Conservation (phyloP, 1,284 basidiomycete species). For the Kwoniella shivajii region DNA sequence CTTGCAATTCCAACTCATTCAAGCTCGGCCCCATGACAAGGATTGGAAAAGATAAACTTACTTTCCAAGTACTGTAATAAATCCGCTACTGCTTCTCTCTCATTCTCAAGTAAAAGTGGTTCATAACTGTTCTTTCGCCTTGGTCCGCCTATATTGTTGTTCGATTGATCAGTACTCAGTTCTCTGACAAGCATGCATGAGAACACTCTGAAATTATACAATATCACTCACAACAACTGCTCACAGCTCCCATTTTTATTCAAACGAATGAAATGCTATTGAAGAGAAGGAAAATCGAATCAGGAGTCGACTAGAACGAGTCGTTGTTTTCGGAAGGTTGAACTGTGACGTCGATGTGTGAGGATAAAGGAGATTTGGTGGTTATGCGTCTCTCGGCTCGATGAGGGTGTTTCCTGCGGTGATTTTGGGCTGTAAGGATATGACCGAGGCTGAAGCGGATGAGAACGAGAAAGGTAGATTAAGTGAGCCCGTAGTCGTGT, state of each 20-base stretch:
- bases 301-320: neutral
- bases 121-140: slow-evolving; percentile 71
- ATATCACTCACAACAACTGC: slow-evolving; percentile 40
- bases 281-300: neutral
- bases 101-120: slow-evolving; percentile 93
- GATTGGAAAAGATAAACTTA: slow-evolving; percentile 57
- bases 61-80: slow-evolving; percentile 97
- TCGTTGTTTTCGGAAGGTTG: too few relatives aligned
- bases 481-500: neutral
- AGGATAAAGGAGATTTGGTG: slow-evolving; percentile 10
- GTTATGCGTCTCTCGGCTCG: too few relatives aligned
- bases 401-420: too few relatives aligned
- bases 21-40: neutral
- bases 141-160: slow-evolving; percentile 34
- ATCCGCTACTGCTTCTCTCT: slow-evolving; percentile 97
- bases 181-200: neutral
- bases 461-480: neutral
- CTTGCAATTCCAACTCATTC: neutral
- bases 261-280: neutral
- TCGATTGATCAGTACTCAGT: neutral
- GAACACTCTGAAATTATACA: neutral
- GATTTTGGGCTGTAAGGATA: too few relatives aligned
- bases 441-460: neutral
- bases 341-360: slow-evolving; percentile 2
- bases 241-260: slow-evolving; percentile 44